Conservation (phyloP, 345 rosid species). For the Populus davidiana region DNA sequence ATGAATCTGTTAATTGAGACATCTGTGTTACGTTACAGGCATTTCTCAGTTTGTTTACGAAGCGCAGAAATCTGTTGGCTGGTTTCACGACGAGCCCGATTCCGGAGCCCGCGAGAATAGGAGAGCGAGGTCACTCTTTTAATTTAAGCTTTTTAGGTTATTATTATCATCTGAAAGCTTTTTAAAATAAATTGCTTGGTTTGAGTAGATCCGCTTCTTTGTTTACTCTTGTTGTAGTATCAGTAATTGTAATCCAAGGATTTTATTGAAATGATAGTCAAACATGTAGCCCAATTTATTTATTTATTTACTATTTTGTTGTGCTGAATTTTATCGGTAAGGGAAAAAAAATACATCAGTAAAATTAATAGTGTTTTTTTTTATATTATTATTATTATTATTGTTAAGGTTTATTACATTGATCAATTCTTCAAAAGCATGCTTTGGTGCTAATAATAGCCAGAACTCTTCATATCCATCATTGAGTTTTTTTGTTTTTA, state of each 20-base stretch:
- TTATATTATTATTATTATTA: not conserved
- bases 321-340: no score
- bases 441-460: no score
- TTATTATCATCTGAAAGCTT: not conserved
- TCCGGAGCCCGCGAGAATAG: slow-evolving; percentile 35
- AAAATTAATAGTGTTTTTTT: not conserved
- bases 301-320: no score
- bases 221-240: not conserved
- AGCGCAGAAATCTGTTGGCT: slow-evolving; percentile 75
- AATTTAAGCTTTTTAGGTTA: not conserved
- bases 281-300: no score
- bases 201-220: not conserved
- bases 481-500: no score
- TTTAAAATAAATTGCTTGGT: no score
- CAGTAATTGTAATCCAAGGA: not conserved
- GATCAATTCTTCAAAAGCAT: no score
- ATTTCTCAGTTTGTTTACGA: slow-evolving; percentile 60
- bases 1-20: no score
- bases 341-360: no score
- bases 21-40: slow-evolving; percentile 34
- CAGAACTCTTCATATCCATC: no score
- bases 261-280: no score
- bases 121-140: slow-evolving; percentile 36
- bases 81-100: slow-evolving; percentile 73
- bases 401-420: not conserved